A percentile compares a stretch with the other conserved stretches of the same genome.
These are phyloP conservation scores for Trapa incisa DNA, from an alignment of 345 rosid genomes.

Conservation along the genomic window DNA sequence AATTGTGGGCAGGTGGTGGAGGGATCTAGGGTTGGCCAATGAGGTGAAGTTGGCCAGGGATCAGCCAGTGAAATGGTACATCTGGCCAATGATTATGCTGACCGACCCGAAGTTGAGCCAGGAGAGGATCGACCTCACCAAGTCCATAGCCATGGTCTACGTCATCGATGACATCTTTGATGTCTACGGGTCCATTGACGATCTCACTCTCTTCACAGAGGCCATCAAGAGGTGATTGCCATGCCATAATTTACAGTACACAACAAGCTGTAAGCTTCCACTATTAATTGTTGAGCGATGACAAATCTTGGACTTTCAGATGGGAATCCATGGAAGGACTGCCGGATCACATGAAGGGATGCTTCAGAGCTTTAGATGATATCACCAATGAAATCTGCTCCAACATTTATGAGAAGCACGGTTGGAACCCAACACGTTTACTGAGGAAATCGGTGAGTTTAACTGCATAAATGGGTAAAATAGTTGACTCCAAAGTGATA, in stretches of 20 bases:
- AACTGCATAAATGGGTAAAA: no score
- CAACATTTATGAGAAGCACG: conserved; percentile 8
- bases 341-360: conserved; percentile 23
- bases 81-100: conserved; percentile 9
- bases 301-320: conserved; percentile 1
- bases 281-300: no score
- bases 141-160: conserved; percentile 12
- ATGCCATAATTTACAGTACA: neutral
- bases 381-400: conserved; percentile 18
- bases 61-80: conserved; percentile 13
- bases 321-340: conserved; percentile 20
- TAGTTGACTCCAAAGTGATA: no score
- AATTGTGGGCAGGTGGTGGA: conserved; percentile 8
- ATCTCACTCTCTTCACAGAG: conserved; percentile 4
- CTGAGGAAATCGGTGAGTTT: conserved; percentile 10
- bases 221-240: conserved; percentile 5
- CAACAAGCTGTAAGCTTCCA: no score
- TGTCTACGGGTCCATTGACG: conserved; percentile 7
- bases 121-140: conserved; percentile 10
- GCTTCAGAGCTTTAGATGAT: conserved; percentile 19
- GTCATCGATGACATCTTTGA: conserved; percentile 13
- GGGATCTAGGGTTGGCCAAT: conserved; percentile 8
- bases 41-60: conserved; percentile 10
- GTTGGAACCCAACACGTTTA: neutral
- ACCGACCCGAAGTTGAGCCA: conserved; percentile 2